Evolutionary conservation across 2,329 filamentous ascomycete genomes (phyloP), one percentile per base, ranked within the genome.

Genomic region (Paraconiothyrium sp.): DNA sequence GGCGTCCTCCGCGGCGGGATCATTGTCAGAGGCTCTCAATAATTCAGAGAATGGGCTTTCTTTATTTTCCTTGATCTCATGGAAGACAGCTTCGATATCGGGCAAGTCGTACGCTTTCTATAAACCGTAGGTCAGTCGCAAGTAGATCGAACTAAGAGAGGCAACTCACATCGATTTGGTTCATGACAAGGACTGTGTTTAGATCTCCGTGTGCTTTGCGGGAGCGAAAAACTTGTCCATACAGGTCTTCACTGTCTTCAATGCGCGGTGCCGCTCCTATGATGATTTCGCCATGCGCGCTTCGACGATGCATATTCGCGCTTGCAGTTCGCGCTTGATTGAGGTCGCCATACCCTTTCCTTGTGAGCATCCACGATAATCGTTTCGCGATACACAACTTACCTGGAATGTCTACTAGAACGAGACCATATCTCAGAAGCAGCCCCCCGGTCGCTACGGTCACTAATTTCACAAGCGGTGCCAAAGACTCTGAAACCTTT

Each of bases 311-410:
- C 8, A 13, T 30, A 20, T 51, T 46, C 9, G 52, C 52, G n/a
- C 22, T 46, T 34, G 39, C 52, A 6, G 22, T 55, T 6, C 52
- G 52, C 11, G 41, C 41, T 34, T 55, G 52, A 13, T 34, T 55
- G 22, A 32, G 24, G 32, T 55, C 52, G 3, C 43, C 52, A 20
- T 32, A 47, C 2, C 52, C 52, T 55, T 14, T 6, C 24, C 6
- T 11, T 13, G 24, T 55, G 20, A 55, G 24, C 32, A 34, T 30
- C 10, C 3, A 16, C 13, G 5, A 34, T 10, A 14, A 32, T 3
- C 27, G 2, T 14, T 32, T 14, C 27, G 11, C 1, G 34, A 54
- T 43, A n/a, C 6, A 8, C 14, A 9, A 44, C 52, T 46, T 55
- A 46, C 52, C 52, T 11, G 52, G 52, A 22, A 46, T 22, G 37